Evolutionary conservation across 768 basidiomycete genomes (phyloP).

Genomic region (Neoboletus subvelutipes): DNA sequence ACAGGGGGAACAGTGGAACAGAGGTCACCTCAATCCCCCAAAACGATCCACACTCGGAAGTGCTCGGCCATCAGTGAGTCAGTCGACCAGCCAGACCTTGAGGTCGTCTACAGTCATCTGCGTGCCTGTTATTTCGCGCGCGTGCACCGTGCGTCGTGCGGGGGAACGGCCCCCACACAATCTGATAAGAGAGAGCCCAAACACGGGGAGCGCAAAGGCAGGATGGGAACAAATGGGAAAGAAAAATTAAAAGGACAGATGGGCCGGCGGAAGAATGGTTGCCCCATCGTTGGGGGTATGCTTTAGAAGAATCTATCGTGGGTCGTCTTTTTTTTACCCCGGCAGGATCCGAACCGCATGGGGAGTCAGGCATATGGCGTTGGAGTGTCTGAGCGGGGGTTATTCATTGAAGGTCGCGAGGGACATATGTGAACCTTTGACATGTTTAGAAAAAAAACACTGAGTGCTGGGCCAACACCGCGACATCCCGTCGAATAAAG

Average conservation of each 20-base stretch:
- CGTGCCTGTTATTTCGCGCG: not conserved
- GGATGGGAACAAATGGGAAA: conserved; percentile 1
- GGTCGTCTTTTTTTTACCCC: not conserved
- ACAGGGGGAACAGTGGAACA: not conserved
- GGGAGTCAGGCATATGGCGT: not conserved
- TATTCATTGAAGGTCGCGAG: not conserved
- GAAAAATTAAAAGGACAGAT: not conserved
- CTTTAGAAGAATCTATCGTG: not conserved
- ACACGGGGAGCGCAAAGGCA: not conserved
- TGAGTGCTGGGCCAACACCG: not conserved
- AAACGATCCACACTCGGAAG: not conserved
- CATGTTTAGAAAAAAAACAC: not conserved
- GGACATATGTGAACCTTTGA: not conserved
- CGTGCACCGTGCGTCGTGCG: not conserved
- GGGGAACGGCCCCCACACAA: not conserved
- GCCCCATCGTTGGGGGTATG: not conserved
- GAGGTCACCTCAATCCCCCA: not conserved
- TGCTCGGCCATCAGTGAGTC: not conserved
- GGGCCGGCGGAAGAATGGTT: not conserved
- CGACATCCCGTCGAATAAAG: conserved; percentile 7
- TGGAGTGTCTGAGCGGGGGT: not conserved
- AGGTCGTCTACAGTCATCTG: not conserved
- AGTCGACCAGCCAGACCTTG: not conserved
- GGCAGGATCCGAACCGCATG: not conserved
- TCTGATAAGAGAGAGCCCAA: not conserved